Base-by-base conservation (phyloP, 2,329 filamentous ascomycete species). In the Moelleriella libera region DNA sequence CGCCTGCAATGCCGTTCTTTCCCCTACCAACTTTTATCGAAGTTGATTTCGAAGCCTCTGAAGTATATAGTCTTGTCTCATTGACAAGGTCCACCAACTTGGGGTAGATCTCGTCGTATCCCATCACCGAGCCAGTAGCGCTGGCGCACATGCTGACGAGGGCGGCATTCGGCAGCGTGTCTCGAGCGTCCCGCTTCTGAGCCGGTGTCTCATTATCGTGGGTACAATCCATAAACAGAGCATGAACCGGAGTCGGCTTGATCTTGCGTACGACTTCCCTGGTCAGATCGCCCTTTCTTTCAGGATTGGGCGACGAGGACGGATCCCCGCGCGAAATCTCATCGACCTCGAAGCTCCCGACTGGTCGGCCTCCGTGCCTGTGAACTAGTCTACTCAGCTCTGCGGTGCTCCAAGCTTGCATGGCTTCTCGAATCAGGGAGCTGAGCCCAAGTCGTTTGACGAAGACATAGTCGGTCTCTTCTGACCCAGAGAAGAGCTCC, bases 181-280 rank as follows among this genome's bases (percentile, higher is more conserved):
- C 94, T 50, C 88, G 80, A 46, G 89, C 89, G 62, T 96, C 89
- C 41, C 94, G 78, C 65, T 96, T 96, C 65, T 98, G 90, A 1
- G 90, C 87, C 0, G 92, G 92, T 2, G 88, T 85, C 67, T 98
- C 90, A 57, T 98, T 98, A 67, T 98, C 92, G 63, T 98, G 92
- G 0, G 94, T 98, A 65, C 94, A 98, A 62, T 98, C 94, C 88
- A 97, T 97, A 66, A 98, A 96, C 1, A 98, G 70, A 1, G 90
- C 92, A 54, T 95, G 89, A 0, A 97, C 84, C 4, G 89, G 87
- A 4, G 81, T 85, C n/a, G 85, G 82, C 54, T 87, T 86, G 63
- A 98, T 89, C 51, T 76, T 83, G 53, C 83, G 84, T 54, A 95
- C 74, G 14, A 85, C 76, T 56, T 90, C 83, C 37, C 72, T 69